Conservation (phyloP, 1,284 basidiomycete genomes). For the Trametes pubescens region DNA sequence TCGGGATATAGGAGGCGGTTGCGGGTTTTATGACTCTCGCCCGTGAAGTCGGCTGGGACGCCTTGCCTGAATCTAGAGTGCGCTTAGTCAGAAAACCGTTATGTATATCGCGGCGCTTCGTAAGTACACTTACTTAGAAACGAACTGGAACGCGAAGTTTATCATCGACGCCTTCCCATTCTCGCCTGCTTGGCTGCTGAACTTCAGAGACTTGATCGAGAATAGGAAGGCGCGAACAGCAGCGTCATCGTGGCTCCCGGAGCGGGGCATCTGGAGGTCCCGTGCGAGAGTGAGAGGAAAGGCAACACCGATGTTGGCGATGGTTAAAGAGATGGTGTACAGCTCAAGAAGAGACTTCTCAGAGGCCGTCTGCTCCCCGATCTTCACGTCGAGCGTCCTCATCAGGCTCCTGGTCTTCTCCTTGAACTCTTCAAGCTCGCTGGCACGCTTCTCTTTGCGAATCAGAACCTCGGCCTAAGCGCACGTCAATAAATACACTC, state of each 20-base stretch:
- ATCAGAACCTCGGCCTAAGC: slow-evolving; percentile 75
- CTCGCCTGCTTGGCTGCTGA: slow-evolving; percentile 78
- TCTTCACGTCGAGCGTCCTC: slow-evolving; percentile 74
- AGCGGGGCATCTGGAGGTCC: slow-evolving; percentile 55
- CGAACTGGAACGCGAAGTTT: slow-evolving; percentile 85
- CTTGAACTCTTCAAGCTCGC: slow-evolving; percentile 84
- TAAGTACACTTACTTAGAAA: slow-evolving; percentile 62
- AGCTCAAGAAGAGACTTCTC: slow-evolving; percentile 70
- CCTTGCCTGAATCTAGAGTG: slow-evolving; percentile 77
- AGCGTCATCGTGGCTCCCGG: slow-evolving; percentile 46
- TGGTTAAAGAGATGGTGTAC: slow-evolving; percentile 68
- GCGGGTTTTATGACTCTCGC: slow-evolving; percentile 71
- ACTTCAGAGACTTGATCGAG: slow-evolving; percentile 78
- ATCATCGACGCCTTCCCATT: slow-evolving; percentile 80
- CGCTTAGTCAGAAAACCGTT: slow-evolving; percentile 8
- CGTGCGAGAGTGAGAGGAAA: slow-evolving; percentile 76
- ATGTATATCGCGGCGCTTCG: not conserved
- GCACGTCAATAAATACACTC: not conserved
- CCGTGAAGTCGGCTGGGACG: slow-evolving; percentile 72
- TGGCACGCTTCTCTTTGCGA: slow-evolving; percentile 75
- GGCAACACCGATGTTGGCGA: slow-evolving; percentile 82
- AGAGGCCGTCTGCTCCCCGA: slow-evolving; percentile 50
- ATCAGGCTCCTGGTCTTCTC: slow-evolving; percentile 78
- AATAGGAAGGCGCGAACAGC: slow-evolving; percentile 84
- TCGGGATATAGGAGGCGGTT: slow-evolving; percentile 85